phyloP scores from a whole-genome alignment of 1,284 basidiomycete genomes.

The Cystobasidium sp. region DNA sequence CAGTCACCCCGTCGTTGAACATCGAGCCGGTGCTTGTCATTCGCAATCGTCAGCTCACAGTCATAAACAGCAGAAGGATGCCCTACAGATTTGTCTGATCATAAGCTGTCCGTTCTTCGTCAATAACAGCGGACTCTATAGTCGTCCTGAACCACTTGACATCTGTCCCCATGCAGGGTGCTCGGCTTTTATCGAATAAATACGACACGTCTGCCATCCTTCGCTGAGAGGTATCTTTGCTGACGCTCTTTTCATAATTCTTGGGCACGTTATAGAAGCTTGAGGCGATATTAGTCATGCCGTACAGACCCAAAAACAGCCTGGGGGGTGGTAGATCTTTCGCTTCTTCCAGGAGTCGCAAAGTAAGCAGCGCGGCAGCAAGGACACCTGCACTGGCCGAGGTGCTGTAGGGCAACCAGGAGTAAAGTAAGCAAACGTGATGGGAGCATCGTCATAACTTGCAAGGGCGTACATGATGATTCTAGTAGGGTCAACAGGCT shows the following conservation, averaged over 20 bases:
- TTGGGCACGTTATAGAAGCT: conserved; percentile 24
- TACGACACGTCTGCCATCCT: conserved; percentile 15
- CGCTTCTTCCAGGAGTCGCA: conserved; percentile 24
- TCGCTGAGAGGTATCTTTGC: conserved; percentile 16
- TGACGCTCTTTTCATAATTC: not conserved
- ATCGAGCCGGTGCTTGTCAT: conserved; percentile 17
- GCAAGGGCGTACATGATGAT: conserved; percentile 6
- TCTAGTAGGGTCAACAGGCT: conserved; percentile 1
- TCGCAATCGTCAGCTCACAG: not conserved
- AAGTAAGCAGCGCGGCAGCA: conserved; percentile 17
- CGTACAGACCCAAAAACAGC: conserved; percentile 27
- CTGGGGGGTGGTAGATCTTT: conserved; percentile 12
- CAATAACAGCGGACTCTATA: conserved; percentile 4
- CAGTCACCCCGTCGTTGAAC: conserved; percentile 20
- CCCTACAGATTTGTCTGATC: conserved; percentile 36
- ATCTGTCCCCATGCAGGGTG: conserved; percentile 16
- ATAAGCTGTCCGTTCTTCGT: conserved; percentile 5
- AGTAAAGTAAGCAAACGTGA: not conserved
- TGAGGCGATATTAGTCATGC: conserved; percentile 30
- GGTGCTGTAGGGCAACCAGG: not conserved
- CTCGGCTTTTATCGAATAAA: conserved; percentile 8
- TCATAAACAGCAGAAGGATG: not conserved
- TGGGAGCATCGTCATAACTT: not conserved
- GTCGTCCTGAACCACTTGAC: conserved; percentile 30
- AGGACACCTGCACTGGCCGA: conserved; percentile 23